A percentile compares a stretch with the other conserved stretches of the same genome.
Conservation (phyloP, 768 basidiomycete genomes). For the Termitomyces sp. region DNA sequence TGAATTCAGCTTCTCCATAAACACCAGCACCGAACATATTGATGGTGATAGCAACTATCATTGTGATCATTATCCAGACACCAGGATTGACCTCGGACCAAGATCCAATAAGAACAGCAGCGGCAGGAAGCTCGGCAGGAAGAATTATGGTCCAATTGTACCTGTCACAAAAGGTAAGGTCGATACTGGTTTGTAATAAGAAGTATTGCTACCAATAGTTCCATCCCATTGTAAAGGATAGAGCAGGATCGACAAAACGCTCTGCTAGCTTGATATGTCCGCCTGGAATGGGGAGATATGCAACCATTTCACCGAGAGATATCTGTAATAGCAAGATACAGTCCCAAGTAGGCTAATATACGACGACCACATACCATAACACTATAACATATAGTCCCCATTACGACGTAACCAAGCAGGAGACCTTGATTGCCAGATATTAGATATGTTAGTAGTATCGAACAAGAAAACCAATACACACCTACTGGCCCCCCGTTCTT, state of each 20-base stretch:
- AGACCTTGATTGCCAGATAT: slow-evolving; percentile 35
- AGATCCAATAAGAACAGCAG: slow-evolving; percentile 71
- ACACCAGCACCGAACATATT: slow-evolving; percentile 74
- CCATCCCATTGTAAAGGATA: slow-evolving; percentile 57
- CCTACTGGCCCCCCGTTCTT: slow-evolving; percentile 66
- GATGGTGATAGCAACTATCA: slow-evolving; percentile 73
- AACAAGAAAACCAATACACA: slow-evolving; percentile 10
- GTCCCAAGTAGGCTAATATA: no score
- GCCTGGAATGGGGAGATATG: slow-evolving; percentile 74
- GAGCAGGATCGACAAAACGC: slow-evolving; percentile 76
- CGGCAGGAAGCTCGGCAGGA: slow-evolving; percentile 70
- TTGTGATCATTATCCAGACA: slow-evolving; percentile 75
- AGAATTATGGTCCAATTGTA: slow-evolving; percentile 64
- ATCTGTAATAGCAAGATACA: slow-evolving; percentile 31
- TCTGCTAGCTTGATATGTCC: slow-evolving; percentile 78
- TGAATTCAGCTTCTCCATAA: slow-evolving; percentile 84
- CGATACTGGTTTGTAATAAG: no score
- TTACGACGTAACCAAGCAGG: slow-evolving; percentile 59
- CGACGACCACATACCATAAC: slow-evolving; percentile 56
- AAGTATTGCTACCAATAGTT: slow-evolving; percentile 35
- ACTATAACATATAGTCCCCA: slow-evolving; percentile 66
- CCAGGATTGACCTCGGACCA: slow-evolving; percentile 67
- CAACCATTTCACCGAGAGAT: slow-evolving; percentile 71
- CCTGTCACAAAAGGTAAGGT: slow-evolving; percentile 18
- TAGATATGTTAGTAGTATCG: background rate